Base-by-base conservation (phyloP, 148 eudicot species). In the Polygonum aviculare region DNA sequence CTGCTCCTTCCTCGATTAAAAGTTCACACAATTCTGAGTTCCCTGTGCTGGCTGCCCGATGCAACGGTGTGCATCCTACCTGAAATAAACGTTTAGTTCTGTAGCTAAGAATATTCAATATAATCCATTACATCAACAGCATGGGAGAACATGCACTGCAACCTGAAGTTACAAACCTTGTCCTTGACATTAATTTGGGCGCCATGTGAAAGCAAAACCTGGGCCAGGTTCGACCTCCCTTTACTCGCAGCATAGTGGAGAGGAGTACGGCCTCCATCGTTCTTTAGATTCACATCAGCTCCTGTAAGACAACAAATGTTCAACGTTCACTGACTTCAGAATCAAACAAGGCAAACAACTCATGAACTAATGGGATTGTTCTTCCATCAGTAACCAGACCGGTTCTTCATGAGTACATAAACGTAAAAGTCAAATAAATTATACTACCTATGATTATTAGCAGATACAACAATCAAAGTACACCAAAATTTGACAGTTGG, bases 201-300 rank as follows among this genome's bases (percentile, higher is more conserved):
- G 75, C 93, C 91, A 77, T 86, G 87, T 5, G 93, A 78, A 79
- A 93, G 83, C 81, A 95, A 78, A 62, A 88, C 12, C 80, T 91
- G 90, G 81, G 98, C 97, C 81, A 95, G 81, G 73, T 89, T 88
- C 75, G 86, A 78, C 91, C 88, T 81, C 76, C 98, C 97, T 83
- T 92, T 95, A 88, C 99, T 95, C 65, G 97, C 97, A 85, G 97
- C 97, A 86, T 93, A 93, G 81, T 95, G 99, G 78, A 95, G 96
- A 72, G 98, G 93, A 80, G 93, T 90, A 7, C 98, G 94, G 21
- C 98, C 98, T 40, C 97, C 98, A 82, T 88, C 84, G 79, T 92
- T 95, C 83, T 88, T 90, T 82, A 90, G 22, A 84, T 95, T 92
- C 75, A 90, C 94, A 77, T 92, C 88, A 79, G 98, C 98, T 77